Base-by-base conservation (phyloP, 768 basidiomycete species). In the Tricholoma terreum region DNA sequence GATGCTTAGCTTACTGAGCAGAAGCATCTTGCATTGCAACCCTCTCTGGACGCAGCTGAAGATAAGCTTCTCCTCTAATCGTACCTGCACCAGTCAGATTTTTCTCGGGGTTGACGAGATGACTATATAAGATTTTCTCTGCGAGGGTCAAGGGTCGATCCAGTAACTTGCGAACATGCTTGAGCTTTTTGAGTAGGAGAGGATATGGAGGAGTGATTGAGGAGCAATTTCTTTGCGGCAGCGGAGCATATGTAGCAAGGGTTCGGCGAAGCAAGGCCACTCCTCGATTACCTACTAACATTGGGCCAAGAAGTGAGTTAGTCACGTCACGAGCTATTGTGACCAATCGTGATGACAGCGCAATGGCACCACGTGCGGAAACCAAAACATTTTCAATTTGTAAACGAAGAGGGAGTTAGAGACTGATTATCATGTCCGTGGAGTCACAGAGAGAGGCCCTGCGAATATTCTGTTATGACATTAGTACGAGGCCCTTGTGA, bases 21-120 rank as follows among this genome's bases (percentile, higher is more conserved):
- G 87, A 90, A 62, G 90, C 89, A 77, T 97, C 93, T 69, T 98
- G 96, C 92, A 98, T 97, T 12, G 97, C 97, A 30, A 98, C 97
- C 58, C 97, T 78, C 72, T 96, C 90, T 4, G 96, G 97, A 60
- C 76, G 80, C 33, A 99, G 82, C 75, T 94, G 94, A 48, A 99
- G 79, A 73, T 98, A 96, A 7, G 85, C 79, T 69, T 94, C 86
- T 17, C 95, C 96, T 64, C 95, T 80, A 38, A 93, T 80, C 62
- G 81, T 85, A 30, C 84, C 83, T 27, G 83, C 83, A 45, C 81
- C 73, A 34, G 81, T 80, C 48, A 95, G 73, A 54, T 77, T 84
- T 65, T 85, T 84, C 56, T 87, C 83, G 4, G 92, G 92, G 63
- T 96, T 83, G 60, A 84, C 74, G 54, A 98, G 76, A 73, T 99